phyloP scores from a whole-genome alignment of 2,329 filamentous ascomycete genomes.

The Dothideomycetidae sp. region DNA sequence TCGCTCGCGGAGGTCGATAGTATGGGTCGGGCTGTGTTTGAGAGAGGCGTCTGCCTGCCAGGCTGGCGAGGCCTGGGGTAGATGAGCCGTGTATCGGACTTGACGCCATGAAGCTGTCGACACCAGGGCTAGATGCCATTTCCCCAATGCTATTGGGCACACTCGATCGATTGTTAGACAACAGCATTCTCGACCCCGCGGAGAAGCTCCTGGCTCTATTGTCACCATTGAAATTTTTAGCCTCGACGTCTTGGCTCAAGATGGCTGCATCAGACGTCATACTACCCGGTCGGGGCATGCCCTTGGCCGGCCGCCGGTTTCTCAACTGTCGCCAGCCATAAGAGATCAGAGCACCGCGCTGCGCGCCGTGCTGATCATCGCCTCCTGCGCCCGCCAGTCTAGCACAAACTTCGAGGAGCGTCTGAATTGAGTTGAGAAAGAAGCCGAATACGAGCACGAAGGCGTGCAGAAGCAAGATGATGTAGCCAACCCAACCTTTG shows the following conservation, averaged over 20 bases:
- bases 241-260: slow-evolving; percentile 52
- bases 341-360: slow-evolving; percentile 49
- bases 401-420: slow-evolving; percentile 74
- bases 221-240: slow-evolving; percentile 43
- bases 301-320: slow-evolving; percentile 43
- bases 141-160: slow-evolving; percentile 6
- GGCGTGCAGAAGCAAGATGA: slow-evolving; percentile 73
- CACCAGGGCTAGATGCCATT: slow-evolving; percentile 5
- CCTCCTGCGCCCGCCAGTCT: slow-evolving; percentile 70
- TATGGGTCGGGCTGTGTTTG: slow-evolving; percentile 52
- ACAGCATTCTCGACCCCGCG: slow-evolving; percentile 46
- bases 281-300: slow-evolving; percentile 54
- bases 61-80: not conserved
- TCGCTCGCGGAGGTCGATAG: slow-evolving; percentile 68
- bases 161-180: slow-evolving; percentile 19
- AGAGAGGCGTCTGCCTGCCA: slow-evolving; percentile 2
- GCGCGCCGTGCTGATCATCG: slow-evolving; percentile 36
- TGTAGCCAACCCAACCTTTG: slow-evolving; percentile 92
- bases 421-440: slow-evolving; percentile 82
- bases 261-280: slow-evolving; percentile 73
- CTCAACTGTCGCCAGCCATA: slow-evolving; percentile 85
- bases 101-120: slow-evolving; percentile 27
- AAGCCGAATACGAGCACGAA: slow-evolving; percentile 81
- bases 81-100: slow-evolving; percentile 12
- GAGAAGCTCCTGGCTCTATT: slow-evolving; percentile 45